Conservation (phyloP, 352 stramenopile species). For the Globisporangium lucens region DNA sequence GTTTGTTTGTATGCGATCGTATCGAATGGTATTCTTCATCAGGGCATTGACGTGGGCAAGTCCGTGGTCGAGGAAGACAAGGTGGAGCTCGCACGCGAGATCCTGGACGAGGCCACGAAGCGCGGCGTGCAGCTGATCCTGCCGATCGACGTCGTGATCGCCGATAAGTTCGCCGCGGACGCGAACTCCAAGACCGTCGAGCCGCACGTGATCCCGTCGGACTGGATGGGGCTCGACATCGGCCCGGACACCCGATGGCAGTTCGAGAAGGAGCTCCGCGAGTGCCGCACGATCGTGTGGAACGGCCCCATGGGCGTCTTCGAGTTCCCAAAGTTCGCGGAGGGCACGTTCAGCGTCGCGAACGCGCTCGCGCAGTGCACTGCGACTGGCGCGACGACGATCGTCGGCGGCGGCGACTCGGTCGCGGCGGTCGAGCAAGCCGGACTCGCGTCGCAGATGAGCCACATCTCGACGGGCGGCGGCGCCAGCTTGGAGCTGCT, state of each 20-base stretch:
- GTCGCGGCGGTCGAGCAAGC: constrained; percentile 94
- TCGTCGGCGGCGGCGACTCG: constrained; percentile 95
- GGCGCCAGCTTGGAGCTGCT: constrained; percentile 98
- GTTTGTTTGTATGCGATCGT: background rate
- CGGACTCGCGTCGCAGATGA: constrained; percentile 91
- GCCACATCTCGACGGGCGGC: constrained; percentile 97
- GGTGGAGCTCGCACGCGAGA: constrained; percentile 91
- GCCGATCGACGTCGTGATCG: constrained; percentile 93
- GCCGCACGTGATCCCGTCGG: constrained; percentile 89
- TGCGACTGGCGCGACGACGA: constrained; percentile 73
- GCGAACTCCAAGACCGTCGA: constrained; percentile 55
- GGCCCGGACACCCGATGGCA: constrained; percentile 48
- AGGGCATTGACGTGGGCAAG: constrained; percentile 93
- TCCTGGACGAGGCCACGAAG: constrained; percentile 85
- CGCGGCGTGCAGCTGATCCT: constrained; percentile 90
- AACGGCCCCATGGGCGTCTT: constrained; percentile 98
- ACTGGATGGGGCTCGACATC: constrained; percentile 95
- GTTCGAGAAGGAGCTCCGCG: constrained; percentile 83
- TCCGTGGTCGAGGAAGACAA: constrained; percentile 95
- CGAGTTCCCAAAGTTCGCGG: constrained; percentile 95
- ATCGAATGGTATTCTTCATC: background rate
- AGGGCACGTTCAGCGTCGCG: constrained; percentile 92
- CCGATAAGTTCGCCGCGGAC: constrained; percentile 83
- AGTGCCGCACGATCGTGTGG: constrained; percentile 93
- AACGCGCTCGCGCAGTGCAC: constrained; percentile 91